Evolutionary conservation across 83 land plant species (phyloP), one percentile per base, ranked within the genome.

Genomic region (Diphasiastrum complanatum): DNA sequence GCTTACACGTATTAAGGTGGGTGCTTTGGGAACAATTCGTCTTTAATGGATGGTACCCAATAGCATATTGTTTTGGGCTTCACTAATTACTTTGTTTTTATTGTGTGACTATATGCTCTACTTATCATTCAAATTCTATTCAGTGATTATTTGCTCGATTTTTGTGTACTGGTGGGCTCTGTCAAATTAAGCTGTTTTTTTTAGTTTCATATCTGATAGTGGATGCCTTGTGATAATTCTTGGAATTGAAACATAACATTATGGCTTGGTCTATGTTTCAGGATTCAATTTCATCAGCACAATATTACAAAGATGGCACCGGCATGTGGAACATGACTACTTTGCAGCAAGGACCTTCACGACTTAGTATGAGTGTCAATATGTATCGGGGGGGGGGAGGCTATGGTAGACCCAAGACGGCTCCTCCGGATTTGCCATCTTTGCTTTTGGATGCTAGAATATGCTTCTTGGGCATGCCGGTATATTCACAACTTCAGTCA

Each of bases 361-460:
- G 78, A 25, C 67, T 76, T 27, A 82, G 83, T 47, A 82, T 82
- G 95, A 87, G 85, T 51, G 81, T 77, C 4, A 82, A 75, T 68
- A 82, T 82, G 89, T 84, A 80, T 47, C 87, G 84, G 60, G 91
- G 91, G 1, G 67, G 67, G 23, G 65, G 91, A 61, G 86, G 83
- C 50, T 61, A 53, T 75, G 86, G 84, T 14, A 60, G 84, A 27
- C 88, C 82, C 2, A 76, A 76, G 71, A 61, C 66, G 35, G 75
- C 85, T 18, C 97, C 97, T 35, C 97, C 95, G 32, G 97, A 91
- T 67, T 71, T 91, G 67, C 97, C 97, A 41, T 87, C 97, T 45
- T 78, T 92, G 33, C 83, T 92, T 33, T 79, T 88, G 43, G 85
- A 85, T 85, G 74, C 87, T 50, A 72, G 96, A 61, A 83, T 92